A percentile compares a stretch with the other conserved stretches of the same genome.
Conservation (phyloP, 164 flowering plant genomes). For the Kalanchoe fedtschenkoi region DNA sequence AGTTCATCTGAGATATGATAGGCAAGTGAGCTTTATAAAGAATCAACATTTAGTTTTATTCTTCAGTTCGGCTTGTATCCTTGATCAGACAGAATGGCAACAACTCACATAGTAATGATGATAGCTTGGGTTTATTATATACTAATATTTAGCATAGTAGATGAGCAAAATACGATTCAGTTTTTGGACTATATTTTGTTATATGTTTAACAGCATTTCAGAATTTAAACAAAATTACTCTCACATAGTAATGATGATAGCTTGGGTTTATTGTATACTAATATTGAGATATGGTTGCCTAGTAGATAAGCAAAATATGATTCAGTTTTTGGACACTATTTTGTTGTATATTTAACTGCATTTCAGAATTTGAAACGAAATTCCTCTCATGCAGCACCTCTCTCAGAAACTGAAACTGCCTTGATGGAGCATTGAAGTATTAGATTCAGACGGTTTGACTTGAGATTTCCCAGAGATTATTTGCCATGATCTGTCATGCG, state of each 20-base stretch:
- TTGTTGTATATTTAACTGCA: background rate
- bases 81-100: background rate
- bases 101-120: background rate
- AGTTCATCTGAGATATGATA: background rate
- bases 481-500: background rate
- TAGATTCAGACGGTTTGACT: background rate
- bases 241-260: background rate
- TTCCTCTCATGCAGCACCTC: slow-evolving; percentile 54
- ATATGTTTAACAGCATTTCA: background rate
- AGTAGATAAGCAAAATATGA: background rate
- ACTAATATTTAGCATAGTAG: background rate
- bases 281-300: background rate
- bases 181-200: background rate
- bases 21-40: background rate
- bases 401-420: slow-evolving; percentile 74
- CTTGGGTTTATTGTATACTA: background rate
- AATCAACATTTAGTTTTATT: background rate
- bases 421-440: slow-evolving; percentile 57
- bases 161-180: background rate
- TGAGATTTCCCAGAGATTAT: background rate
- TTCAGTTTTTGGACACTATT: background rate
- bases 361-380: slow-evolving; percentile 1
- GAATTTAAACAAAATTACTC: background rate
- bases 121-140: background rate
- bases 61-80: background rate